Evolutionary conservation across 495 filamentous ascomycete genomes (phyloP).

Genomic region (Xylaria nigripes): DNA sequence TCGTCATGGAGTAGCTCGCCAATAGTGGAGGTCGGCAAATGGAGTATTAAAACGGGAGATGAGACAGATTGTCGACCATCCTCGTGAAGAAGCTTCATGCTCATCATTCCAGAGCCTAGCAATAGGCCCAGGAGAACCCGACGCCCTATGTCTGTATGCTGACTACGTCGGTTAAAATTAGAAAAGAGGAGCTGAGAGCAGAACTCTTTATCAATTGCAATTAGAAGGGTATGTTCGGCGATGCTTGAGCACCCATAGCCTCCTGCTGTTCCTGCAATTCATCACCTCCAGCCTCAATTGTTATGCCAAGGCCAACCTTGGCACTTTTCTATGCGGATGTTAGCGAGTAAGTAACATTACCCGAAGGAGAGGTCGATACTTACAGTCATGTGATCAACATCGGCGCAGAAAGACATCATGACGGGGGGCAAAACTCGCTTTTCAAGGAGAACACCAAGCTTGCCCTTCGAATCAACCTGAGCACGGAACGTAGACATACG

Average conservation of each 20-base stretch:
- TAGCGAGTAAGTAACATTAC: conserved; percentile 6
- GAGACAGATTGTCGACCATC: conserved; percentile 7
- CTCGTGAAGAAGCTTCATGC: background rate
- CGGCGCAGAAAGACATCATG: conserved; percentile 86
- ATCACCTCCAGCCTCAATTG: conserved; percentile 81
- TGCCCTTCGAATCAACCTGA: conserved; percentile 90
- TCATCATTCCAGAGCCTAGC: background rate
- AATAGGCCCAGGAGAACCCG: background rate
- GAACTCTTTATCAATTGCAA: conserved; percentile 9
- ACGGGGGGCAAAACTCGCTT: conserved; percentile 89
- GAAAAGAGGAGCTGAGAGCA: conserved; percentile 20
- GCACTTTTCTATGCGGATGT: conserved; percentile 65
- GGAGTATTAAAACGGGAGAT: conserved; percentile 18
- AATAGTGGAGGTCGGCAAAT: conserved; percentile 10
- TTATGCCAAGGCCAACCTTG: conserved; percentile 90
- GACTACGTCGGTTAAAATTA: conserved; percentile 13
- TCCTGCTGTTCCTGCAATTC: conserved; percentile 92
- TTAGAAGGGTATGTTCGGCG: conserved; percentile 52
- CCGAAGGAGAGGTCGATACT: conserved; percentile 24
- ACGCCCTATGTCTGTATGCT: background rate
- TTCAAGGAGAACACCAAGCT: conserved; percentile 86
- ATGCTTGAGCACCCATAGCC: conserved; percentile 35
- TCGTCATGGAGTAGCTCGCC: conserved; percentile 16
- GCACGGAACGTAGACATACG: conserved; percentile 86
- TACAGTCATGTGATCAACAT: conserved; percentile 96